phyloP scores from a whole-genome alignment of 2,329 filamentous ascomycete genomes.

The Exutisphaerella laricina region DNA sequence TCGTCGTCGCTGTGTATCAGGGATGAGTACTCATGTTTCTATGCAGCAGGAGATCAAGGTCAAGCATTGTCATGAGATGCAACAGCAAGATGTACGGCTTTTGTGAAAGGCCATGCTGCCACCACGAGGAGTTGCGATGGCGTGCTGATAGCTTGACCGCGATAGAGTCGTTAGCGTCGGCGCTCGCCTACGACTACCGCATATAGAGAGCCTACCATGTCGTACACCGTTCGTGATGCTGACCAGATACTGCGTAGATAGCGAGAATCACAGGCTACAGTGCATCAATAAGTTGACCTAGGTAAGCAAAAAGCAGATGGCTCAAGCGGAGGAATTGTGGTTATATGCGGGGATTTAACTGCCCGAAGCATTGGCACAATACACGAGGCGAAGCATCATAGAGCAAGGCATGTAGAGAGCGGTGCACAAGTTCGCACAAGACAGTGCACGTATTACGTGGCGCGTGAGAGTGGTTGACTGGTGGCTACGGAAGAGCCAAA shows the following conservation, averaged over 20 bases:
- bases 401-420: neutral
- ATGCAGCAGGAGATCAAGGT: neutral
- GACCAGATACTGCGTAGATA: too few species aligned
- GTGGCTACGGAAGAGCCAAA: constrained; percentile 15
- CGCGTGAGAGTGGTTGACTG: constrained; percentile 19
- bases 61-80: neutral
- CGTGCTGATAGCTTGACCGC: constrained; percentile 3
- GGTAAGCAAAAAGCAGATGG: too few species aligned
- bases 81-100: neutral
- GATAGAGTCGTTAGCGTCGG: constrained; percentile 1
- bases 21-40: too few species aligned
- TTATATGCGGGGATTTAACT: too few species aligned
- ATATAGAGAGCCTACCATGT: neutral
- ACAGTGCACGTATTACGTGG: constrained; percentile 3
- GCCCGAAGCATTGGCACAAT: too few species aligned
- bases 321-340: too few species aligned
- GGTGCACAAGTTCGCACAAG: neutral
- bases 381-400: too few species aligned
- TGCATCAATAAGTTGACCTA: too few species aligned
- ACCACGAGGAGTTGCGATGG: neutral
- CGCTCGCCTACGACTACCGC: constrained; percentile 1
- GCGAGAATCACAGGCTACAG: too few species aligned
- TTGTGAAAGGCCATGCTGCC: neutral
- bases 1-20: too few species aligned
- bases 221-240: too few species aligned